phyloP scores from a whole-genome alignment of 1,139 yeast genomes.

The Kodamaea arcana region DNA sequence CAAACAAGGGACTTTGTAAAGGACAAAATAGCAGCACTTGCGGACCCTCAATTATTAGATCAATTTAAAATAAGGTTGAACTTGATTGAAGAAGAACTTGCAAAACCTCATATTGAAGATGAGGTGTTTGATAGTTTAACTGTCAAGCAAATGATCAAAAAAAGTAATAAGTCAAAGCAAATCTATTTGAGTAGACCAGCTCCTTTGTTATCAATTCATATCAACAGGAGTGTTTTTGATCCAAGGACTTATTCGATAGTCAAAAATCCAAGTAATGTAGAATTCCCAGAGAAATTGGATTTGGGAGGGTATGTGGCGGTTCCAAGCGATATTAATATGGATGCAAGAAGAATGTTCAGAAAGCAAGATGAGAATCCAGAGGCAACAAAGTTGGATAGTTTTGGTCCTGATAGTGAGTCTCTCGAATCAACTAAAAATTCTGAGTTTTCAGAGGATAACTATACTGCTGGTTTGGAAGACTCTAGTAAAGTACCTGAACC shows the following conservation, averaged over 20 bases:
- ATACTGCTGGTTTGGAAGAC: too few species aligned
- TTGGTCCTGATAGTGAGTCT: too few species aligned
- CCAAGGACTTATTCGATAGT: constrained; percentile 78
- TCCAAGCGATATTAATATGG: constrained; percentile 66
- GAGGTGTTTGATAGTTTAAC: constrained; percentile 70
- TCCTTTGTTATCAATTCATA: constrained; percentile 76
- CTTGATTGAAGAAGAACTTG: constrained; percentile 55
- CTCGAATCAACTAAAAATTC: too few species aligned
- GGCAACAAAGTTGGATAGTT: not conserved
- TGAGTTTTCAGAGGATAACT: too few species aligned
- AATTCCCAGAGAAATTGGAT: constrained; percentile 66
- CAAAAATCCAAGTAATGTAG: constrained; percentile 79
- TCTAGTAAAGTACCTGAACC: too few species aligned
- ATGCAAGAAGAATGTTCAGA: constrained; percentile 74
- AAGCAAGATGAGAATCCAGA: constrained; percentile 42
- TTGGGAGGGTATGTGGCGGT: constrained; percentile 68
- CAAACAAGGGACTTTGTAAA: constrained; percentile 54
- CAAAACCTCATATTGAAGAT: constrained; percentile 70
- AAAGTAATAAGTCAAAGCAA: constrained; percentile 80
- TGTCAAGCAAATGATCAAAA: constrained; percentile 70
- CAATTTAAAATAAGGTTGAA: constrained; percentile 50
- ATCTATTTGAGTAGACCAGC: constrained; percentile 79
- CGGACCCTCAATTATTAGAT: constrained; percentile 34
- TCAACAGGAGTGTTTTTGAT: constrained; percentile 89
- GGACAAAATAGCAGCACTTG: constrained; percentile 33